Evolutionary conservation across 1,139 yeast species (phyloP).

Genomic region (Saccharomycopsis phalli): DNA sequence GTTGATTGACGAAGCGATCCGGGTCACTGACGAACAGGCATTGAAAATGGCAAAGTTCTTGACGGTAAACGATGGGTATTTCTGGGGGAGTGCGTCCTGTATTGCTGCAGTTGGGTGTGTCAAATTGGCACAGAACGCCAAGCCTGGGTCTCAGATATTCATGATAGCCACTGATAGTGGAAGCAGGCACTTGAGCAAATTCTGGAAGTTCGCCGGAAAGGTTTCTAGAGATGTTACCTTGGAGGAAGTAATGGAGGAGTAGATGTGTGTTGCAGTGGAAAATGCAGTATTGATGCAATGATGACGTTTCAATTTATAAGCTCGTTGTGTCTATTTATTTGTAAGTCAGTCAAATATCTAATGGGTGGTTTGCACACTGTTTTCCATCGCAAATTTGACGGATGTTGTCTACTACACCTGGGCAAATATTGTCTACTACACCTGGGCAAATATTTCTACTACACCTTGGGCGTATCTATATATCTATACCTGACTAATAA

Average conservation of each 20-base stretch:
- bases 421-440: too few relatives aligned
- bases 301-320: too few relatives aligned
- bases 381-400: too few relatives aligned
- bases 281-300: too few relatives aligned
- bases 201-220: conserved; percentile 65
- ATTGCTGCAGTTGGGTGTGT: conserved; percentile 89
- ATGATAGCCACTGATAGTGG: conserved; percentile 95
- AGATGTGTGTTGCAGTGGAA: too few relatives aligned
- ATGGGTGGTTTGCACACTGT: too few relatives aligned
- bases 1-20: conserved; percentile 65
- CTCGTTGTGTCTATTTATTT: too few relatives aligned
- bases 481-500: too few relatives aligned
- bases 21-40: conserved; percentile 76
- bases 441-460: too few relatives aligned
- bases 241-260: conserved; percentile 23
- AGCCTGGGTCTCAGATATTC: conserved; percentile 64
- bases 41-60: conserved; percentile 78
- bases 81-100: conserved; percentile 88
- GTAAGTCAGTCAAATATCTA: too few relatives aligned
- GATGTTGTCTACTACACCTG: too few relatives aligned
- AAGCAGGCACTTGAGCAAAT: conserved; percentile 77
- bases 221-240: conserved; percentile 27
- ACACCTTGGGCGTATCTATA: too few relatives aligned
- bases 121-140: conserved; percentile 44
- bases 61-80: conserved; percentile 77